Evolutionary conservation across 1,139 yeast species (phyloP), one percentile per base, ranked within the genome.

Genomic region (Debaryomyces subglobosus): DNA sequence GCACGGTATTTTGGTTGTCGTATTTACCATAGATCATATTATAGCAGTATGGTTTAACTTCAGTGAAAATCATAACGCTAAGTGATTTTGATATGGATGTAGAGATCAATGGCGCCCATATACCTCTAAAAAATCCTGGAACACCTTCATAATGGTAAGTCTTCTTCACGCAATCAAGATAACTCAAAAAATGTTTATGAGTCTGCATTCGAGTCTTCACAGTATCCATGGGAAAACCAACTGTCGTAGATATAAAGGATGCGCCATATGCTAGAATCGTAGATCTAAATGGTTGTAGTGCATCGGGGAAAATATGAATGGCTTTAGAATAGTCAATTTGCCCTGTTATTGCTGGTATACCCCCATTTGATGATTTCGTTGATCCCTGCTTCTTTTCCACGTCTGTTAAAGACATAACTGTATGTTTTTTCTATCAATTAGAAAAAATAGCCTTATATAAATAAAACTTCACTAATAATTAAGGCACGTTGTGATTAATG

Each of bases 151-250:
- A 68, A 9, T 62, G 58, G 39, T 82, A 72, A 0, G 96, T 86
- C 45, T 77, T 71, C 30, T 62, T 62, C 13, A 86, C 69, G 61
- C 96, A 89, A 49, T 82, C 84, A 53, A 75, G 65, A 41, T 85
- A 78, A 41, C 82, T 76, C 10, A 71, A 69, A 65, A 82, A 89
- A 42, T 78, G 76, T 45, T 65, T 65, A 64, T 88, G 87, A 0
- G 96, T 86, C 63, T 90, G 96, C 82, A 88, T 84, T 53, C 96
- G 69, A 0, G 96, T 89, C 64, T 90, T 90, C 49, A 90, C 76
- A 9, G 96, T 86, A 62, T 90, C 97, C 44, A 90, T 65, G 0
- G 97, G 97, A 60, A 85, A 89, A 8, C 95, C 96, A n/a, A 83
- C 76, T 5, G 83, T 74, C 0, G 92, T 86, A 12, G 94, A 79